Conservation (phyloP, 1,284 basidiomycete species). For the Cystobasidiaceae sp. region DNA sequence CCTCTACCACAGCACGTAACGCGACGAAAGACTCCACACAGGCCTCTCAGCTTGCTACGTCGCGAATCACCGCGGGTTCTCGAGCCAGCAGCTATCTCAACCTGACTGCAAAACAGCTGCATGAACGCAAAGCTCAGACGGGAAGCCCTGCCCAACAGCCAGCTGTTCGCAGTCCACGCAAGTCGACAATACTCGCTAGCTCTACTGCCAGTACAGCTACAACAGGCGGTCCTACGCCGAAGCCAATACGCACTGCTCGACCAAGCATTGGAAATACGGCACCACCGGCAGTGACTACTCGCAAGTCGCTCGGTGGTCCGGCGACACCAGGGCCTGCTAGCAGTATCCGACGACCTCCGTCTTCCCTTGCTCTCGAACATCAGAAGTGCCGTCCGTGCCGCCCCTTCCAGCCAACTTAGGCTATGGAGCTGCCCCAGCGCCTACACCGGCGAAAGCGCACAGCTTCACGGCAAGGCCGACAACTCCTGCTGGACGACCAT, state of each 20-base stretch:
- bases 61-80: slow-evolving; percentile 67
- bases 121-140: slow-evolving; percentile 12
- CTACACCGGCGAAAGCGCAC: slow-evolving; percentile 13
- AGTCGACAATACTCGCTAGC: slow-evolving; percentile 29
- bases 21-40: slow-evolving; percentile 37
- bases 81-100: slow-evolving; percentile 70
- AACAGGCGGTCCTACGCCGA: slow-evolving; percentile 41
- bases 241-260: slow-evolving; percentile 38
- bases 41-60: slow-evolving; percentile 43
- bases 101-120: slow-evolving; percentile 39
- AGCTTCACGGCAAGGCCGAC: slow-evolving; percentile 14
- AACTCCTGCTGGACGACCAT: slow-evolving; percentile 19
- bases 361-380: slow-evolving; percentile 10
- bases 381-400: slow-evolving; percentile 26
- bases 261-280: slow-evolving; percentile 13
- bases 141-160: slow-evolving; percentile 31
- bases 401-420: background rate
- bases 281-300: background rate
- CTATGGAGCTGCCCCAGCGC: background rate
- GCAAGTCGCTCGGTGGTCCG: slow-evolving; percentile 28
- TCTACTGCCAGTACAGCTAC: slow-evolving; percentile 36
- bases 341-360: slow-evolving; percentile 13
- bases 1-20: slow-evolving; percentile 32
- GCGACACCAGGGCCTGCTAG: slow-evolving; percentile 1
- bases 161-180: slow-evolving; percentile 37